These are phyloP conservation scores for Elaeis oleifera DNA, from an alignment of 202 grass and related monocot genomes.

Conservation along the genomic window DNA sequence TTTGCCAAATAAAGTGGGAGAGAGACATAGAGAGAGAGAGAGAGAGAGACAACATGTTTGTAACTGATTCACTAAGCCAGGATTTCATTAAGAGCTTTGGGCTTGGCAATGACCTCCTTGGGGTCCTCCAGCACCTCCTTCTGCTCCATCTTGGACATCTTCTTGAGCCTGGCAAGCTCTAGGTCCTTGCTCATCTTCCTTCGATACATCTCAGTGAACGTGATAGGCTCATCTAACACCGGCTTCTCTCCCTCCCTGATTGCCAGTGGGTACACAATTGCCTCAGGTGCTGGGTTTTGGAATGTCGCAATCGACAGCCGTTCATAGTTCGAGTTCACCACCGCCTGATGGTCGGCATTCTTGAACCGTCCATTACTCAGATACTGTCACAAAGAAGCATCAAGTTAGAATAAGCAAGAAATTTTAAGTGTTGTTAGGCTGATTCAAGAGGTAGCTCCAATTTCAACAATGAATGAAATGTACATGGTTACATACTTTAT, in stretches of 20 bases:
- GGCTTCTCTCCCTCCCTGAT: conserved; percentile 60
- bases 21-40: not conserved
- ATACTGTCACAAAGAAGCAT: conserved; percentile 21
- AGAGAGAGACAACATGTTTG: not conserved
- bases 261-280: conserved; percentile 66
- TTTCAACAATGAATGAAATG: too few species aligned
- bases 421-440: too few species aligned
- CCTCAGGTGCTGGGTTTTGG: conserved; percentile 77
- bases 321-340: conserved; percentile 70
- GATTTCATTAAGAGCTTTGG: conserved; percentile 46
- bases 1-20: not conserved
- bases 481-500: too few species aligned
- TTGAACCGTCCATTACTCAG: conserved; percentile 90
- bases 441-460: too few species aligned
- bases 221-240: conserved; percentile 58
- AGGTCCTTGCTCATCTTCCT: conserved; percentile 71
- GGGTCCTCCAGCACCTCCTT: conserved; percentile 5
- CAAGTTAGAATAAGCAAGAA: not conserved
- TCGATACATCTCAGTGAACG: conserved; percentile 74
- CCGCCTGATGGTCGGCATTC: conserved; percentile 84
- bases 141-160: conserved; percentile 42
- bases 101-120: conserved; percentile 15
- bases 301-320: conserved; percentile 77
- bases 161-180: conserved; percentile 67
- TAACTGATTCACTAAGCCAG: conserved; percentile 26